Base-by-base conservation (phyloP, 805 yeast genomes). In the Sungouiozyma ichnusensis region DNA sequence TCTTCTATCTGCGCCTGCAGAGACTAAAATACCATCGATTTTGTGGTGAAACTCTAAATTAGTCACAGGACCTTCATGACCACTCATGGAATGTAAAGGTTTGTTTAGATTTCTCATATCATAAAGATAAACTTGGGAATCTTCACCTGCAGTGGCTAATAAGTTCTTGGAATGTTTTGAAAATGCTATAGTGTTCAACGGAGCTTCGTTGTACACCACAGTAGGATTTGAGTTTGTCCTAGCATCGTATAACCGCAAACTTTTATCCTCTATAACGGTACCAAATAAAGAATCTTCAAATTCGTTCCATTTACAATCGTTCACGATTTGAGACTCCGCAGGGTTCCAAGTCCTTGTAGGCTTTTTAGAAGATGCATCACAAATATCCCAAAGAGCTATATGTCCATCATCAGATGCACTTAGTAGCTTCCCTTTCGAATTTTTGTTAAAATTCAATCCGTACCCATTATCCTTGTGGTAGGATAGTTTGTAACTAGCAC, bases 1-100 rank as follows among this genome's bases (percentile, higher is more conserved):
- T 44, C 94, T 68, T 47, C 92, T 71, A 57, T 86, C 95, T 46
- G 75, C 75, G 1, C 86, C 77, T 3, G 87, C 83, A 0, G 87
- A 77, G 2, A 87, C 86, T 7, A 86, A 55, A 3, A 86, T 71
- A 14, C 90, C 90, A 51, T 85, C 95, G 40, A 71, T 66, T 49
- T 74, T 78, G 1, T 88, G 87, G 37, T 83, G 80, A 72, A 88
- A 86, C 53, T 84, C 87, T 43, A 86, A 58, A 35, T 77, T 66
- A 1, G 88, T 82, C 32, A 86, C 76, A 1, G 82, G 63, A 27
- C 74, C 85, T 3, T 81, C 77, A 52, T 86, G 96, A 1, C 92
- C 92, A 74, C 79, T 70, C 78, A 84, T 80, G 3, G 81, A 71
- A 57, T 84, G 92, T 9, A 84, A 66, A 5, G 60, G 52, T 18